Conservation (phyloP, 768 basidiomycete genomes). For the Sporobolomyces phaffii region DNA sequence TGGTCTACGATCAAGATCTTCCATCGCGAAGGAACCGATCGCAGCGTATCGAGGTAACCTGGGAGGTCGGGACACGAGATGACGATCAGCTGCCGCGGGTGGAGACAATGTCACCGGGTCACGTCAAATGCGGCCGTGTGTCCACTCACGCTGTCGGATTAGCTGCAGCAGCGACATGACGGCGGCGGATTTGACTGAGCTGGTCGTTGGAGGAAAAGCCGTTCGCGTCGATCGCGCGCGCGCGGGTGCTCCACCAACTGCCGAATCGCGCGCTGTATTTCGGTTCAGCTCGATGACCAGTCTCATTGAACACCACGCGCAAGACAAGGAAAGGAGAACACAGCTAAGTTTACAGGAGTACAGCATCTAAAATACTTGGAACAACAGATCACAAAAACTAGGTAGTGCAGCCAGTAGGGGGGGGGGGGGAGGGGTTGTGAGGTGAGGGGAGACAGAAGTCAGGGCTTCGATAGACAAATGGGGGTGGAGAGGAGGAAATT, state of each 20-base stretch:
- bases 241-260: not conserved
- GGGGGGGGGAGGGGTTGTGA: not conserved
- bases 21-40: conserved; percentile 77
- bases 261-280: too few species aligned
- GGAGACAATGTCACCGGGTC: too few species aligned
- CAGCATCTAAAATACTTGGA: not conserved
- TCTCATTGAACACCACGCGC: too few species aligned
- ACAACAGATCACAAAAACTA: not conserved
- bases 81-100: not conserved
- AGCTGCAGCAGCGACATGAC: conserved; percentile 8
- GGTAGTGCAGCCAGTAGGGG: not conserved
- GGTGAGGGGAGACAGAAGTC: not conserved
- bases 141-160: not conserved
- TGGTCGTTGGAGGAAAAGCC: not conserved
- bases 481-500: too few species aligned
- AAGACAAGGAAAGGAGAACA: too few species aligned
- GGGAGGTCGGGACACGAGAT: not conserved
- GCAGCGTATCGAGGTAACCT: conserved; percentile 84
- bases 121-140: not conserved
- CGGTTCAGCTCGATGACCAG: too few species aligned
- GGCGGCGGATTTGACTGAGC: too few species aligned
- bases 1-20: conserved; percentile 97
- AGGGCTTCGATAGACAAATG: not conserved
- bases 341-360: not conserved
- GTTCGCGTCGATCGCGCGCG: not conserved